Conservation (phyloP, 2,329 filamentous ascomycete genomes). For the Xylaria polymorpha region DNA sequence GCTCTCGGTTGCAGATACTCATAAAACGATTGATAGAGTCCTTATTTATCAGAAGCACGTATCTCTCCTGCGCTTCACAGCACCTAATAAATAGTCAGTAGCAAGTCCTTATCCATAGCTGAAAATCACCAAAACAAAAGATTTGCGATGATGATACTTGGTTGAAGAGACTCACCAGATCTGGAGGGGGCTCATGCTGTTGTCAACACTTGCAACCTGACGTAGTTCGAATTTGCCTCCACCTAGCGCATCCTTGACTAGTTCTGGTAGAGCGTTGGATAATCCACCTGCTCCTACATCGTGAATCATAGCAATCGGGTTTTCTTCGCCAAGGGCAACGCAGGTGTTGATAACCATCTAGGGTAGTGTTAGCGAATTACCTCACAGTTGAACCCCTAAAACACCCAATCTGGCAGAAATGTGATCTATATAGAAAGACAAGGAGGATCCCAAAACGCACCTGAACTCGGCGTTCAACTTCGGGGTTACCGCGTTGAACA, state of each 20-base stretch:
- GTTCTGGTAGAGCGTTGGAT: slow-evolving; percentile 79
- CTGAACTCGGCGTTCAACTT: slow-evolving; percentile 93
- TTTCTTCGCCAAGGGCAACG: slow-evolving; percentile 82
- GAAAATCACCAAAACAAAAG: neutral
- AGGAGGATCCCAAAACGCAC: slow-evolving; percentile 17
- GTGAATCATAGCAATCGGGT: slow-evolving; percentile 96
- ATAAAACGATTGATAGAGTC: slow-evolving; percentile 82
- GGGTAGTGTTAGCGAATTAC: slow-evolving; percentile 8
- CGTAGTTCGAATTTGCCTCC: slow-evolving; percentile 95
- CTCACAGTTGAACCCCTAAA: neutral
- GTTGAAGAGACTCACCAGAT: slow-evolving; percentile 71
- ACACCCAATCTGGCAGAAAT: neutral
- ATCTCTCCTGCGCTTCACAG: slow-evolving; percentile 95
- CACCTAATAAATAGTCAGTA: slow-evolving; percentile 52
- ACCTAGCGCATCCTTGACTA: slow-evolving; percentile 80
- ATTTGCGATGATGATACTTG: neutral
- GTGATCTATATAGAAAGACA: neutral
- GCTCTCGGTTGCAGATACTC: slow-evolving; percentile 77
- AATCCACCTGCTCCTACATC: slow-evolving; percentile 95
- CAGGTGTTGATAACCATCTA: slow-evolving; percentile 96
- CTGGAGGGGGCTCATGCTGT: slow-evolving; percentile 92
- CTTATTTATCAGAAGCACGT: slow-evolving; percentile 88
- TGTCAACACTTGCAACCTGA: slow-evolving; percentile 90
- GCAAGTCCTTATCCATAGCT: slow-evolving; percentile 4
- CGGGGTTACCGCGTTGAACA: slow-evolving; percentile 95